Base-by-base conservation (phyloP, 2,329 filamentous ascomycete genomes). In the Diaporthe citri region DNA sequence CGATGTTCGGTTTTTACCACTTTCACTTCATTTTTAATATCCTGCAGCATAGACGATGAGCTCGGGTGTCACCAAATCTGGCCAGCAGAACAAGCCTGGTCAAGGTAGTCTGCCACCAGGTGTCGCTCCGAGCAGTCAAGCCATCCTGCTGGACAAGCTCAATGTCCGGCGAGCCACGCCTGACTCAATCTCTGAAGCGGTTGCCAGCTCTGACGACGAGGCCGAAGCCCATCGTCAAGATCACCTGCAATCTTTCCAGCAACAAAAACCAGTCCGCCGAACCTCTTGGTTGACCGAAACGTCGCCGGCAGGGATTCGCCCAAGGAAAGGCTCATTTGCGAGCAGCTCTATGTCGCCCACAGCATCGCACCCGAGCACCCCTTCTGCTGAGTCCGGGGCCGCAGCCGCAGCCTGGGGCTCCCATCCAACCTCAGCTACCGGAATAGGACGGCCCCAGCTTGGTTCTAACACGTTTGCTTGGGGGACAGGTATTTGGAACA, bases 201-300 rank as follows among this genome's bases (percentile, higher is more conserved):
- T 98, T 75, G 95, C 94, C 71, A 98, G 96, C 78, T 98, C 96
- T 17, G 97, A 98, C 83, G 97, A 98, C 83, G 97, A 99, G 83
- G 89, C 87, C 74, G 94, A 98, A 76, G 88, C 91, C 81, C 88
- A 90, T 78, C 88, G 88, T 59, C 87, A 90, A 78, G 90, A 89
- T 74, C 83, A 81, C 80, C 85, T 85, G 77, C 87, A 88, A 79
- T 85, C 84, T 79, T 82, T 82, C 75, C 90, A 86, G 79, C 89
- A 86, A 67, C 88, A 85, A 67, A 94, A 92, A 79, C 90, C 93
- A 62, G 89, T 89, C 36, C 91, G 94, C 73, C 91, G 95, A 77
- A 90, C 94, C 60, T 97, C 95, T 52, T 98, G 95, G 94, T 86
- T 98, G 75, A 96, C 95, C 81, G 96, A 98, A 79, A 93, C 94